phyloP scores from a whole-genome alignment of 2,329 filamentous ascomycete species.

The Neoarthrinium moseri region DNA sequence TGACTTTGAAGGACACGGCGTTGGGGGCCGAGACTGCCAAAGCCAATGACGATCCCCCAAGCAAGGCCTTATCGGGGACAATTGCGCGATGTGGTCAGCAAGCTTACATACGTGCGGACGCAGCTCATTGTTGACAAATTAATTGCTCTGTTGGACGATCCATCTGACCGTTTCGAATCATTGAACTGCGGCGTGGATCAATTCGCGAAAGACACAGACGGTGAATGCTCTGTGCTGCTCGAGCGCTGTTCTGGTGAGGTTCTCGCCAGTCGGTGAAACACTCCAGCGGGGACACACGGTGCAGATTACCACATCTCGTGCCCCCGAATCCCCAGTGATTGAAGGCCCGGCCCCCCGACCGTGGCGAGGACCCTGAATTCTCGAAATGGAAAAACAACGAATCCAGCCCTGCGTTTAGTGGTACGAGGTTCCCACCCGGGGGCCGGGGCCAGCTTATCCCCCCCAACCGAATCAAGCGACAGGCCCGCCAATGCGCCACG shows the following conservation, averaged over 20 bases:
- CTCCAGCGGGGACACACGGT: neutral
- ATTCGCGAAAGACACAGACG: neutral
- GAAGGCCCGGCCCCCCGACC: neutral
- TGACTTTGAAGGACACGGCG: too few species aligned
- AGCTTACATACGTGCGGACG: neutral
- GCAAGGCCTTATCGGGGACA: too few species aligned
- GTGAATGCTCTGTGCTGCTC: neutral
- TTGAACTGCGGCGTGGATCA: neutral
- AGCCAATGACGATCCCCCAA: too few species aligned
- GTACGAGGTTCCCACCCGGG: neutral
- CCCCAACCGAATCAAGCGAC: conserved; percentile 5
- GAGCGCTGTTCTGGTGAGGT: neutral
- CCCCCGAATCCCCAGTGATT: neutral
- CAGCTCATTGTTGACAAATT: neutral
- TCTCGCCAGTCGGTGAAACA: neutral
- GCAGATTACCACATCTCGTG: neutral
- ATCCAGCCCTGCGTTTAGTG: neutral
- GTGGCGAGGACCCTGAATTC: conserved; percentile 6
- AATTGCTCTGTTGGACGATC: neutral
- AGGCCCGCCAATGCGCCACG: neutral
- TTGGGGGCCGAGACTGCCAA: too few species aligned
- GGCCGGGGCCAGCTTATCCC: conserved; percentile 1
- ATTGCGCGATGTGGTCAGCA: too few species aligned
- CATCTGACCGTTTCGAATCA: neutral
- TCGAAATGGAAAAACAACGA: neutral